phyloP scores from a whole-genome alignment of 768 basidiomycete species.

The Boletus bicolor region DNA sequence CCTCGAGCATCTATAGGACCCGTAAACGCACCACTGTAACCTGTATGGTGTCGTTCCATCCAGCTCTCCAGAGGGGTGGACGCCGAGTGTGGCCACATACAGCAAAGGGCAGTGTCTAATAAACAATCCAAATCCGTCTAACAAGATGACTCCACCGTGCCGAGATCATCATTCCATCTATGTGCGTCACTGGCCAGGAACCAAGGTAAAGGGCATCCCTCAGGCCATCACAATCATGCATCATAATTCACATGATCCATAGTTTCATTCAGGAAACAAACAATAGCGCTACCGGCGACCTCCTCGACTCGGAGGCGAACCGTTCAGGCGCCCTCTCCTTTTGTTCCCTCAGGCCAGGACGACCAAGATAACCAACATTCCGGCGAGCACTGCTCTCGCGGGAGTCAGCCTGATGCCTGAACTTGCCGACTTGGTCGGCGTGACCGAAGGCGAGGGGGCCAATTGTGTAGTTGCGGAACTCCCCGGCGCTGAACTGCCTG shows the following conservation, averaged over 20 bases:
- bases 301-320: slow-evolving; percentile 2
- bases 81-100: neutral
- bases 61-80: neutral
- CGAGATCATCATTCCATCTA: slow-evolving; percentile 8
- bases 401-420: neutral
- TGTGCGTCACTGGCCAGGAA: slow-evolving; percentile 17
- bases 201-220: slow-evolving; percentile 1
- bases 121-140: neutral
- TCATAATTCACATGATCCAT: slow-evolving; percentile 12
- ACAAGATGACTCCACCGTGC: slow-evolving; percentile 7
- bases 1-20: slow-evolving; percentile 1
- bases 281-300: neutral
- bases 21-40: slow-evolving; percentile 6
- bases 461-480: neutral
- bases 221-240: slow-evolving; percentile 1
- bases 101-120: neutral
- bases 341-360: neutral
- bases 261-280: neutral
- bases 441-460: neutral
- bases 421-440: neutral
- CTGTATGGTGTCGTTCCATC: neutral
- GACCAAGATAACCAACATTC: slow-evolving; percentile 1
- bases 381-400: neutral
- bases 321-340: slow-evolving; percentile 4
- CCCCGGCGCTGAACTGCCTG: slow-evolving; percentile 3